Percentiles rank a stretch among this genome's conserved stretches.
phyloP scores from a whole-genome alignment of 2,329 filamentous ascomycete species.

The Colletotrichum chrysophilum region DNA sequence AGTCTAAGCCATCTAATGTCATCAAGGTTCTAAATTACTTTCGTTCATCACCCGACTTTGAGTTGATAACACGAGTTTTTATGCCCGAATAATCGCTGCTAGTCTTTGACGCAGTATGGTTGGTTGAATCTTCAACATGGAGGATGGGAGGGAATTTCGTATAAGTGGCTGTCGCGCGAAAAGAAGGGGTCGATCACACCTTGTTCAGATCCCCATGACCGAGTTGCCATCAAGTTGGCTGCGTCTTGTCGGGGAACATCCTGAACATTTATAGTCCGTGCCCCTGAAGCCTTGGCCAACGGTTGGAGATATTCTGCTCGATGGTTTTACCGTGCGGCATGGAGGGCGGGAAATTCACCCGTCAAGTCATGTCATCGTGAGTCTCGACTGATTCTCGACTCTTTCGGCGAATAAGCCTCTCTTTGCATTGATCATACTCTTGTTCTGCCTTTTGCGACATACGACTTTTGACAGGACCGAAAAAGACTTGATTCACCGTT shows the following conservation, averaged over 20 bases:
- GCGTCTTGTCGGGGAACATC: background rate
- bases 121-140: background rate
- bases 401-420: background rate
- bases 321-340: background rate
- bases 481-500: background rate
- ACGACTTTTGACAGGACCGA: background rate
- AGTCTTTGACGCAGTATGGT: background rate
- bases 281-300: background rate
- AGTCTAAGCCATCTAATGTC: background rate
- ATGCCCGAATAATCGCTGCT: background rate
- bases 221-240: background rate
- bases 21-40: background rate
- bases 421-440: background rate
- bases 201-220: background rate
- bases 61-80: background rate
- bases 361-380: background rate
- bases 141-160: background rate
- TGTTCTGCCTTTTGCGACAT: background rate
- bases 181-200: background rate
- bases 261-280: background rate
- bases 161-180: background rate
- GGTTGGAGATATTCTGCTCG: background rate
- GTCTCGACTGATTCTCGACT: background rate
- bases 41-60: background rate
- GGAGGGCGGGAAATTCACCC: background rate